phyloP scores from a whole-genome alignment of 305 asterid species.

The Plantago coronopus region DNA sequence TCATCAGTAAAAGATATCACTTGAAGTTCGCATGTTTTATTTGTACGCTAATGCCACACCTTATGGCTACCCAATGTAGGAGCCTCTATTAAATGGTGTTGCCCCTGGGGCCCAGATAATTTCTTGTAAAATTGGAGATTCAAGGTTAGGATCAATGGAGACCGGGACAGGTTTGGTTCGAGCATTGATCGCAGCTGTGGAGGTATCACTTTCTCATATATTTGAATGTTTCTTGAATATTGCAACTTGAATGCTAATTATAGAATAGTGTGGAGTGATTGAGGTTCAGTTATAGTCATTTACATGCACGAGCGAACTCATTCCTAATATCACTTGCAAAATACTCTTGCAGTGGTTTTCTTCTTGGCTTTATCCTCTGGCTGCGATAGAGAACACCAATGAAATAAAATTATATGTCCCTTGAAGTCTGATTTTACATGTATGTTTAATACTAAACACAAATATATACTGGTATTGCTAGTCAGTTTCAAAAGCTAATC shows the following conservation, averaged over 20 bases:
- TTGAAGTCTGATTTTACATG: too few species aligned
- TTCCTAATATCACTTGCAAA: too few species aligned
- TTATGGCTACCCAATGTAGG: constrained; percentile 44
- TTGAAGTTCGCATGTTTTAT: not conserved
- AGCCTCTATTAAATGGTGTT: constrained; percentile 92
- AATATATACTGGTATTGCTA: too few species aligned
- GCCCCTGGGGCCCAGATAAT: constrained; percentile 99
- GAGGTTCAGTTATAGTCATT: too few species aligned
- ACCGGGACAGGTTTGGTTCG: constrained; percentile 97
- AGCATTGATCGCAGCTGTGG: constrained; percentile 92
- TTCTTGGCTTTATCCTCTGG: too few species aligned
- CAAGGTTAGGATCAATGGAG: constrained; percentile 97
- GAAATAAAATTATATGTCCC: too few species aligned
- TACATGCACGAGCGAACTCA: too few species aligned
- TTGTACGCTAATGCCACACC: constrained; percentile 19
- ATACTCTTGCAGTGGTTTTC: too few species aligned
- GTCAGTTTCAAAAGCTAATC: too few species aligned
- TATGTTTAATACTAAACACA: too few species aligned
- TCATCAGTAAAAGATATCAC: constrained; percentile 8
- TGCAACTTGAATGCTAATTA: constrained; percentile 5
- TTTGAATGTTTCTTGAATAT: constrained; percentile 7
- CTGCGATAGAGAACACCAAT: too few species aligned
- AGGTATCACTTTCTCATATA: constrained; percentile 44
- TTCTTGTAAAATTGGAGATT: constrained; percentile 96
- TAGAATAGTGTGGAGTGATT: not conserved